Evolutionary conservation across 1,139 yeast genomes (phyloP).

Genomic region (Geotrichum histeridarum): DNA sequence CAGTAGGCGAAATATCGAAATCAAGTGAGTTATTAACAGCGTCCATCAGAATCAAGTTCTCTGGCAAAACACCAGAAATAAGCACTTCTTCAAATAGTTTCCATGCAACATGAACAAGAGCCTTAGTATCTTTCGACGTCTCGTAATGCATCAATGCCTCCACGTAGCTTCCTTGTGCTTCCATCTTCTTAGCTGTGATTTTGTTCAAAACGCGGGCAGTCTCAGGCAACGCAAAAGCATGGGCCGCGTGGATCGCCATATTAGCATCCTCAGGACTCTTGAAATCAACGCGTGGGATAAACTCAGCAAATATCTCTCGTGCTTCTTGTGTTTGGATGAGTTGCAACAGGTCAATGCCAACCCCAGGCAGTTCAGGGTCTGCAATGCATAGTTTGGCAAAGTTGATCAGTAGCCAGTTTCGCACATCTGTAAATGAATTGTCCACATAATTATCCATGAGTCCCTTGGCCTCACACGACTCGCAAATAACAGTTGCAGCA

Average conservation of each 20-base stretch:
- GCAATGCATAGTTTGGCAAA: slow-evolving; percentile 29
- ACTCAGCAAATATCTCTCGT: slow-evolving; percentile 51
- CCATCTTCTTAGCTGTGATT: slow-evolving; percentile 25
- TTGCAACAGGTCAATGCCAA: slow-evolving; percentile 28
- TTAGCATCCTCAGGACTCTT: slow-evolving; percentile 69
- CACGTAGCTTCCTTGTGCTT: slow-evolving; percentile 39
- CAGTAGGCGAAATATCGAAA: slow-evolving; percentile 44
- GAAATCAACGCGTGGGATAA: slow-evolving; percentile 52
- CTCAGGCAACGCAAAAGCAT: slow-evolving; percentile 38
- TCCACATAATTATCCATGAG: slow-evolving; percentile 45
- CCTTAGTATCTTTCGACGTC: slow-evolving; percentile 53
- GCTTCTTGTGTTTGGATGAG: slow-evolving; percentile 29
- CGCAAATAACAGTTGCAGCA: slow-evolving; percentile 62
- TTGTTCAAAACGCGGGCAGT: slow-evolving; percentile 23
- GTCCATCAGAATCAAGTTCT: slow-evolving; percentile 24
- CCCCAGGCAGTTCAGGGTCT: slow-evolving; percentile 19
- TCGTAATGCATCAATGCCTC: slow-evolving; percentile 69
- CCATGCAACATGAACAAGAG: slow-evolving; percentile 45
- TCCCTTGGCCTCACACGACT: slow-evolving; percentile 62
- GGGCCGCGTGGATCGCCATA: slow-evolving; percentile 64
- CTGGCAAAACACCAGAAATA: slow-evolving; percentile 40
- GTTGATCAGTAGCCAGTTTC: slow-evolving; percentile 28
- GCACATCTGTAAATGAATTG: slow-evolving; percentile 19
- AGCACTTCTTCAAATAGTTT: slow-evolving; percentile 57
- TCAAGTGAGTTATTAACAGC: slow-evolving; percentile 29